These are phyloP conservation scores for Pistacia vera DNA, from an alignment of 345 rosid genomes.

Conservation along the genomic window DNA sequence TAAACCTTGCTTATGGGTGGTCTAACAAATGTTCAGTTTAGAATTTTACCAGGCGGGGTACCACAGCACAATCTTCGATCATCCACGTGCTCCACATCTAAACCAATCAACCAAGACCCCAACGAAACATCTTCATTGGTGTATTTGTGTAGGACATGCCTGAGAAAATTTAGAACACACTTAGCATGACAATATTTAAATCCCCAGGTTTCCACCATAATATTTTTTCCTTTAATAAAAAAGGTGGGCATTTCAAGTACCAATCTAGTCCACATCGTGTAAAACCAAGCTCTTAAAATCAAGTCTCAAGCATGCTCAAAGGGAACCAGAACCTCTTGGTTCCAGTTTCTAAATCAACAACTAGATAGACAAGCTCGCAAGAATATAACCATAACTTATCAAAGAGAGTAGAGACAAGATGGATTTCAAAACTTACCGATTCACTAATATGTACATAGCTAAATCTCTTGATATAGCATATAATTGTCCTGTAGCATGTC, in stretches of 20 bases:
- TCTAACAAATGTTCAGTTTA: neutral
- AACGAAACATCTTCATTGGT: constrained; percentile 67
- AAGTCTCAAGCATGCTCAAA: neutral
- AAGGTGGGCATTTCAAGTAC: neutral
- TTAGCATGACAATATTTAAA: constrained; percentile 7
- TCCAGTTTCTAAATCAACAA: neutral
- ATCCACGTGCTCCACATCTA: constrained; percentile 57
- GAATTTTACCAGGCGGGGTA: constrained; percentile 68
- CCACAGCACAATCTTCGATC: constrained; percentile 72
- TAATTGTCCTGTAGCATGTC: constrained; percentile 89
- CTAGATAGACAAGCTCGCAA: neutral
- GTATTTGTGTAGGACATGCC: constrained; percentile 63
- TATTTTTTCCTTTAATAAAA: neutral
- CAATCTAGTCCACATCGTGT: neutral
- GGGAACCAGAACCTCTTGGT: neutral
- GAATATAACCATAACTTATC: too few relatives aligned
- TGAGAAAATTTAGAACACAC: constrained; percentile 24
- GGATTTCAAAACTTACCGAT: constrained; percentile 53
- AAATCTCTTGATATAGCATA: constrained; percentile 89
- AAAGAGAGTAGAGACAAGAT: neutral
- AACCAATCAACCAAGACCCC: constrained; percentile 70
- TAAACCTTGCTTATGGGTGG: too few relatives aligned
- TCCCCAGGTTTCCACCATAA: neutral
- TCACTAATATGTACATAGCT: constrained; percentile 67
- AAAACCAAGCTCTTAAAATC: neutral